Percentiles rank a stretch among this genome's conserved stretches.
phyloP scores from a whole-genome alignment of 345 rosid genomes.

The Excoecaria agallocha region DNA sequence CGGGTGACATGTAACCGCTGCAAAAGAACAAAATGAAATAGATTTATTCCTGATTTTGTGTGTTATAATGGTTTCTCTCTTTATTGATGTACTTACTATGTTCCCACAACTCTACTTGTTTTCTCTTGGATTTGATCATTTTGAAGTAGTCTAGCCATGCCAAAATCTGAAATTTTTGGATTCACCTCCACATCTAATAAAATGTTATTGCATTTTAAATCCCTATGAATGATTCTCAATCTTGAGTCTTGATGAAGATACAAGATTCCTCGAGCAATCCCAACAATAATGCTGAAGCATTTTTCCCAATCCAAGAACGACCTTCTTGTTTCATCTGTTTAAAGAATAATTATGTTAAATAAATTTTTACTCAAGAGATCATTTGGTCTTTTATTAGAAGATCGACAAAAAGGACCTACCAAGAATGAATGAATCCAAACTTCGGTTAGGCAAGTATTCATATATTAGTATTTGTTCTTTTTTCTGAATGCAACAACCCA shows the following conservation, averaged over 20 bases:
- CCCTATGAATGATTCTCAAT: constrained; percentile 65
- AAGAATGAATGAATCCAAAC: constrained; percentile 19
- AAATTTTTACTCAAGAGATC: no score
- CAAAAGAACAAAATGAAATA: neutral
- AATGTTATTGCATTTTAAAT: constrained; percentile 63
- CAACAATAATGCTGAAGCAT: constrained; percentile 44
- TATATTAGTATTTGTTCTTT: constrained; percentile 19
- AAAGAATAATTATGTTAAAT: no score
- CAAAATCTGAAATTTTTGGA: constrained; percentile 66
- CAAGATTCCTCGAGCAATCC: constrained; percentile 61
- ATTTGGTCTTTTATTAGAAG: no score
- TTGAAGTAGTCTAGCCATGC: constrained; percentile 53
- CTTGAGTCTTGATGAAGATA: constrained; percentile 75
- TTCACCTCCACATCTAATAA: constrained; percentile 45
- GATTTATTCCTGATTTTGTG: no score
- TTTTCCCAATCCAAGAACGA: constrained; percentile 43
- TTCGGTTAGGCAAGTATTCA: constrained; percentile 22
- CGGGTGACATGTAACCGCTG: constrained; percentile 20
- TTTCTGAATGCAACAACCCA: constrained; percentile 18
- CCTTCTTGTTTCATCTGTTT: neutral
- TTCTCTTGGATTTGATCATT: constrained; percentile 47
- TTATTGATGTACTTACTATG: constrained; percentile 18
- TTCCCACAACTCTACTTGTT: constrained; percentile 29
- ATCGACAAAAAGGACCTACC: neutral
- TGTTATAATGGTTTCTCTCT: no score